Evolutionary conservation across 805 yeast species (phyloP), one percentile per base, ranked within the genome.

Genomic region (Brettanomyces bruxellensis): DNA sequence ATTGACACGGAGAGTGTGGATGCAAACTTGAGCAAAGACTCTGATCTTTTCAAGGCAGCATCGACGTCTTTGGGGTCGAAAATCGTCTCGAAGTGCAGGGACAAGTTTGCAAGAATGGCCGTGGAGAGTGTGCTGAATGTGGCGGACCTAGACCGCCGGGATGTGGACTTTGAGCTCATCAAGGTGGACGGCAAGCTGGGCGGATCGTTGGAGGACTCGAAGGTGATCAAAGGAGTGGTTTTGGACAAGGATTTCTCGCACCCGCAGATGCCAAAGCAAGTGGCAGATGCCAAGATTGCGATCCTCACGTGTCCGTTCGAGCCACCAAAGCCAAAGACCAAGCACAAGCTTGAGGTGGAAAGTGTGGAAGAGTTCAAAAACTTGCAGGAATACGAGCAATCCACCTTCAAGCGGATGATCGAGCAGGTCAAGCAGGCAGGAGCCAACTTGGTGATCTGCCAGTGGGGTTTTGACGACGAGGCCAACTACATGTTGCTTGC

Each of bases 381-480:
- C 52, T 76, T 93, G 62, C 99, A 95, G 70, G 78, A 78, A 45
- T 93, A 93, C 66, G 99, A 93, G 72, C 91, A 84, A 56, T 81
- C 83, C 52, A 89, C 88, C 65, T 93, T 93, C 62, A 77, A 73
- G 61, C 88, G 86, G 64, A 93, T 93, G 99, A 89, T 93, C 49
- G 73, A 82, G 49, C 69, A 73, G 51, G 95, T 93, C 46, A 90
- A 93, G 68, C 78, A 75, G 25, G 75, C 95, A 0, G 98, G 98
- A 38, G 98, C 99, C 28, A 91, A 90, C 65, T 78, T 91, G 47
- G 99, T 91, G 45, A 91, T 95, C 37, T 93, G 99, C 70, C 99
- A 91, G 71, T 91, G 99, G 99, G 99, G 99, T 14, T 93, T 91
- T 59, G 99, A 91, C 66, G 99, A 91, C 65, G 99, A 91, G 71